Evolutionary conservation across 257 asterid species (phyloP), one percentile per base, ranked within the genome.

Genomic region (Anisodus acutangulus): DNA sequence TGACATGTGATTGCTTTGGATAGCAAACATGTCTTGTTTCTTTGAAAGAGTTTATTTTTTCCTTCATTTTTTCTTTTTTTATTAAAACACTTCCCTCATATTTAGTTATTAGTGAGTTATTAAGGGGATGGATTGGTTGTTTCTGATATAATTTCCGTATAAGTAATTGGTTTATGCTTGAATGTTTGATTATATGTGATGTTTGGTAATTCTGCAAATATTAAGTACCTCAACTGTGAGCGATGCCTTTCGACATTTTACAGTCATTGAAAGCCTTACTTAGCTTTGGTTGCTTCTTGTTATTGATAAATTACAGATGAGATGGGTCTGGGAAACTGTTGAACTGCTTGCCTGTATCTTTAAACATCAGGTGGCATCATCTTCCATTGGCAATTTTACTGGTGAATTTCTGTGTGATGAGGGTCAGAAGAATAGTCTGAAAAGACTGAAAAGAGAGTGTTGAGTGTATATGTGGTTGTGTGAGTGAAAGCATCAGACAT

Each of bases 261-360:
- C 58, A 53, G 64, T 76, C 45, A 76, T 49, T 51, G 37, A 66
- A 66, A 53, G 37, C 57, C 37, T 82, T 35, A 53, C 66, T 84
- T 58, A 79, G 85, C 84, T 85, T 82, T 84, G 74, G 69, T 84
- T 85, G 53, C 84, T 84, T 88, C 64, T 88, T 86, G 78, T 84
- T 81, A 43, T 85, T 85, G 86, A 80, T 81, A 80, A 82, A 85
- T 78, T 88, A 82, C 87, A 96, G 99, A 96, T 87, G 99, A 96
- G 90, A 96, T 96, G 98, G 99, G 99, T 80, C 91, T 96, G 84
- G 99, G 99, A 69, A 91, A 96, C 99, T 71, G 93, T 96, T 89
- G 99, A 96, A 92, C 93, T 96, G 85, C 98, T 96, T 57, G 91
- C 97, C 43, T 96, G 99, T 86, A 89, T 96, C 54, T 86, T 92